Conservation (phyloP, 2,329 filamentous ascomycete genomes). For the Cytospora paraplurivora region DNA sequence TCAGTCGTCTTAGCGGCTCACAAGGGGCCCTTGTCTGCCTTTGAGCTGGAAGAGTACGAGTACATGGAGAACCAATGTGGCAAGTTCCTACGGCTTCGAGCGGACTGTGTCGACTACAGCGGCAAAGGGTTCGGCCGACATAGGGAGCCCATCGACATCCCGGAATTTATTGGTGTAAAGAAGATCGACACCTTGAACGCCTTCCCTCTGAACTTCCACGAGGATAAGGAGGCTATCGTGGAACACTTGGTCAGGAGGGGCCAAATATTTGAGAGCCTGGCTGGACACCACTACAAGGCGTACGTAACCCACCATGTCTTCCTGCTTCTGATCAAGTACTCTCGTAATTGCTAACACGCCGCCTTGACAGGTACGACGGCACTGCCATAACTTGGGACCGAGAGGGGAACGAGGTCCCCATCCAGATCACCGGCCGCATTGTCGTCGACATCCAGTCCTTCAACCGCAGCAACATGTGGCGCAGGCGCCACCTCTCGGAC, state of each 20-base stretch:
- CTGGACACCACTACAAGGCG: conserved; percentile 51
- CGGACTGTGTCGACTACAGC: conserved; percentile 50
- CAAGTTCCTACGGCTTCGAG: conserved; percentile 43
- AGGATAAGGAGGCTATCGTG: conserved; percentile 41
- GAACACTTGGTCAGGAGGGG: conserved; percentile 44
- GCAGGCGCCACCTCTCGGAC: conserved; percentile 36
- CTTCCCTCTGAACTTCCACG: conserved; percentile 49
- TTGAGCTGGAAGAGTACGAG: conserved; percentile 42
- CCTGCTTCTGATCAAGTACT: neutral
- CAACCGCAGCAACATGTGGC: conserved; percentile 41
- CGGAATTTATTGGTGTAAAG: conserved; percentile 47
- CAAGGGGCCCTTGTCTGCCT: conserved; percentile 44
- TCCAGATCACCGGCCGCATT: conserved; percentile 41
- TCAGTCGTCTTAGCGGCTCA: conserved; percentile 43
- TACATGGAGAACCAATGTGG: conserved; percentile 44
- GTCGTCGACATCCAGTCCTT: conserved; percentile 44
- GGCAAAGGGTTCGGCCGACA: conserved; percentile 50
- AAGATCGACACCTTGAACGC: conserved; percentile 47
- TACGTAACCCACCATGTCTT: conserved; percentile 37
- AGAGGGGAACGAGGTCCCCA: conserved; percentile 38
- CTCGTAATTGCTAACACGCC: neutral
- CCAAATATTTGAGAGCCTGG: conserved; percentile 47
- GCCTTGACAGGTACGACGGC: conserved; percentile 32
- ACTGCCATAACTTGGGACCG: conserved; percentile 42
- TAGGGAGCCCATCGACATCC: conserved; percentile 40